Conservation (phyloP, 2,329 filamentous ascomycete species). For the Aspergillus sp. region DNA sequence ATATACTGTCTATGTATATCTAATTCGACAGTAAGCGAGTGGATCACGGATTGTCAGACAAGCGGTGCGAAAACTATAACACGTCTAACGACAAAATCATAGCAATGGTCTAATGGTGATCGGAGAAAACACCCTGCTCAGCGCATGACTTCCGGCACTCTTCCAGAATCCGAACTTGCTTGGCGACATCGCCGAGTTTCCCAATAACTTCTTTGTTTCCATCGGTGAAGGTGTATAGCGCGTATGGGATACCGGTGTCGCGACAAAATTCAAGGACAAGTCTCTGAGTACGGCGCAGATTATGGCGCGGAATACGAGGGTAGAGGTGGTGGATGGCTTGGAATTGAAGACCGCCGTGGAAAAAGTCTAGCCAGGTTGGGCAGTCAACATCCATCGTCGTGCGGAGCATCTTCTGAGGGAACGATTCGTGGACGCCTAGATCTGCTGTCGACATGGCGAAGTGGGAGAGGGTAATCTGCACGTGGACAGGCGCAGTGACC, state of each 20-base stretch:
- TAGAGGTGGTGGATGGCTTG: conserved; percentile 86
- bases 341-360: conserved; percentile 87
- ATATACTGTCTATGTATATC: neutral
- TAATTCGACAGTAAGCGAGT: neutral
- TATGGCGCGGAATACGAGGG: conserved; percentile 80
- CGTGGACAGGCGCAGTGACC: conserved; percentile 76
- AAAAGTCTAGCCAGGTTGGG: conserved; percentile 81
- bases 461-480: conserved; percentile 88
- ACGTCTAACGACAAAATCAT: neutral
- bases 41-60: neutral
- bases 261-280: conserved; percentile 78
- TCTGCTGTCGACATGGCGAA: conserved; percentile 93
- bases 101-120: conserved; percentile 28
- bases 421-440: conserved; percentile 78
- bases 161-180: conserved; percentile 73
- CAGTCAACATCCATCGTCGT: conserved; percentile 95
- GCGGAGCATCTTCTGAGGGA: conserved; percentile 85
- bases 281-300: conserved; percentile 71
- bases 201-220: conserved; percentile 80
- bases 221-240: conserved; percentile 79
- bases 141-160: conserved; percentile 64
- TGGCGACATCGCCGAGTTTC: conserved; percentile 72
- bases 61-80: neutral
- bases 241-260: conserved; percentile 81
- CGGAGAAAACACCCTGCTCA: conserved; percentile 31